Conservation (phyloP, 1,284 basidiomycete genomes). For the Coniophora puteana region DNA sequence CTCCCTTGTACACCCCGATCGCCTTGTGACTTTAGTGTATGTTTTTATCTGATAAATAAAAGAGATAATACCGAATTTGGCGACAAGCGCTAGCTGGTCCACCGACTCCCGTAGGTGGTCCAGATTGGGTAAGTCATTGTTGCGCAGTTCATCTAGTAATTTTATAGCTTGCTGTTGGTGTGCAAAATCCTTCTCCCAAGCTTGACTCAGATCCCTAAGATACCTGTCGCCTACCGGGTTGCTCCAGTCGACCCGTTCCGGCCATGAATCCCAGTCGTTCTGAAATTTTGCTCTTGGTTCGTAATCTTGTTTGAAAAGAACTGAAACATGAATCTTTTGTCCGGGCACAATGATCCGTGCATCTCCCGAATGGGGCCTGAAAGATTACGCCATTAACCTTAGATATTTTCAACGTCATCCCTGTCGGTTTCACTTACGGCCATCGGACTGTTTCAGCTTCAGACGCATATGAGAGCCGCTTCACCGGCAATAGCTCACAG, state of each 20-base stretch:
- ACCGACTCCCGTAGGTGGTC: slow-evolving; percentile 17
- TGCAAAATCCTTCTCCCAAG: slow-evolving; percentile 28
- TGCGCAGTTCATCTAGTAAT: slow-evolving; percentile 18
- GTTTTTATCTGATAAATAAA: neutral
- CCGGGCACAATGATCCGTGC: slow-evolving; percentile 16
- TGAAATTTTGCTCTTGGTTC: slow-evolving; percentile 9
- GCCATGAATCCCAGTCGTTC: slow-evolving; percentile 8
- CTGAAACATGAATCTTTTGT: slow-evolving; percentile 18
- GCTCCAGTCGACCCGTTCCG: slow-evolving; percentile 10
- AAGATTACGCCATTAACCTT: slow-evolving; percentile 7
- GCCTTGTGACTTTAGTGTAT: too few relatives aligned
- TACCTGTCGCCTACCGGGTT: slow-evolving; percentile 15
- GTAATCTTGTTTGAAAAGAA: slow-evolving; percentile 12
- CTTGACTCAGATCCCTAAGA: slow-evolving; percentile 13
- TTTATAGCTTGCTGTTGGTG: slow-evolving; percentile 15
- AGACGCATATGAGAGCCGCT: slow-evolving; percentile 16
- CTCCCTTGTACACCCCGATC: too few relatives aligned
- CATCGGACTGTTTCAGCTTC: slow-evolving; percentile 13
- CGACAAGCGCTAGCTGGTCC: slow-evolving; percentile 27
- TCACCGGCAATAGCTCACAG: slow-evolving; percentile 17
- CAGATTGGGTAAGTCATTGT: too few relatives aligned
- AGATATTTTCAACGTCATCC: too few relatives aligned
- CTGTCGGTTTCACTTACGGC: neutral
- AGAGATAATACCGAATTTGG: slow-evolving; percentile 20
- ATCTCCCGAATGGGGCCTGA: slow-evolving; percentile 6